Conservation (phyloP, 768 basidiomycete species). For the Pilatotrama ljubarskyi region DNA sequence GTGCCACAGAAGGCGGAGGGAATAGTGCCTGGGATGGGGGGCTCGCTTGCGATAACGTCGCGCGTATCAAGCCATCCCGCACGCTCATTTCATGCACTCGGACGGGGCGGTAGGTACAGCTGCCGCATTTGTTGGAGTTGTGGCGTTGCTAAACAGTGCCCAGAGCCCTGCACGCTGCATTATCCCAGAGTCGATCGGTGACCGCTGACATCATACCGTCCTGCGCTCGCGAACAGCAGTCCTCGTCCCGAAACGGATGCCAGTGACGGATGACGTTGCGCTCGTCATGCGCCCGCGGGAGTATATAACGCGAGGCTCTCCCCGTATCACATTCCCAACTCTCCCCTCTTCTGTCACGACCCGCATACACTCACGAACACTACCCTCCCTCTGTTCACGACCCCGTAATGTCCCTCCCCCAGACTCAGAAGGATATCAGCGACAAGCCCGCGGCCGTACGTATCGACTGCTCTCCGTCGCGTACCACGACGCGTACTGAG, state of each 20-base stretch:
- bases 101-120: background rate
- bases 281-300: constrained; percentile 7
- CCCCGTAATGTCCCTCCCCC: constrained; percentile 62
- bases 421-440: constrained; percentile 61
- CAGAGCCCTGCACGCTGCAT: background rate
- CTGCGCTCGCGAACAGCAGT: background rate
- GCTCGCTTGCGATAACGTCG: background rate
- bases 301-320: constrained; percentile 11
- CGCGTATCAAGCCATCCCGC: background rate
- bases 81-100: background rate
- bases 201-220: constrained; percentile 17
- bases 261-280: constrained; percentile 18
- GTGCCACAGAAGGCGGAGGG: background rate
- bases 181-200: constrained; percentile 7
- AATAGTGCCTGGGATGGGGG: background rate
- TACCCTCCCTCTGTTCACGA: constrained; percentile 7
- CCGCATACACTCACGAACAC: constrained; percentile 8
- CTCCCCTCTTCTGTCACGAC: constrained; percentile 8
- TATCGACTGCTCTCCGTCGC: background rate
- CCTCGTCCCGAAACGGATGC: background rate
- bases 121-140: constrained; percentile 7
- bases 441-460: constrained; percentile 45
- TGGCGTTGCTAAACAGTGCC: constrained; percentile 7
- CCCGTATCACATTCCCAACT: constrained; percentile 13
- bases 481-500: background rate